Evolutionary conservation across 768 basidiomycete genomes (phyloP).

Genomic region (Pleurotus salmoneostramineus): DNA sequence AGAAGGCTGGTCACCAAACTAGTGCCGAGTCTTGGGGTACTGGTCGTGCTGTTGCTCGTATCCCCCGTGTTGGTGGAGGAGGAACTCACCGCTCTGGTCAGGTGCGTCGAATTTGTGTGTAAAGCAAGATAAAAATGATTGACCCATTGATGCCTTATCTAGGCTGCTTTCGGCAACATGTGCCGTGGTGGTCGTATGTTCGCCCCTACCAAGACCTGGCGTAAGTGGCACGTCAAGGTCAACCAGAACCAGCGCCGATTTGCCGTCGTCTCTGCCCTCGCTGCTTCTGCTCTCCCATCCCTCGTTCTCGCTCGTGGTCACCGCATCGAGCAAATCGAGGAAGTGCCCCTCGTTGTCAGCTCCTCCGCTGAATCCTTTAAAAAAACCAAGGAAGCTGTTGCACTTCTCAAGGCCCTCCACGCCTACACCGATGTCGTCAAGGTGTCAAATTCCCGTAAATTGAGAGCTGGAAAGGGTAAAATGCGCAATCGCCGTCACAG

Average conservation of each 20-base stretch:
- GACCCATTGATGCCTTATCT: constrained; percentile 7
- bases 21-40: constrained; percentile 99
- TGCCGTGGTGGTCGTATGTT: constrained; percentile 99
- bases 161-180: constrained; percentile 99
- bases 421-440: constrained; percentile 94
- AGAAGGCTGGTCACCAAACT: constrained; percentile 99
- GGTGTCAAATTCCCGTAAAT: constrained; percentile 95
- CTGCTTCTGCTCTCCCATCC: constrained; percentile 95
- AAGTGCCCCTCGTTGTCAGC: constrained; percentile 91
- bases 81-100: constrained; percentile 99
- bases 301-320: constrained; percentile 99
- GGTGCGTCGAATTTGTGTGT: constrained; percentile 36
- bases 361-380: constrained; percentile 78
- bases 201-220: constrained; percentile 98
- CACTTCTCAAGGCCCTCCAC: constrained; percentile 84
- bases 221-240: constrained; percentile 99
- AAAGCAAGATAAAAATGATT: not conserved
- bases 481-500: constrained; percentile 94
- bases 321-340: constrained; percentile 95
- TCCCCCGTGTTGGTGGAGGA: constrained; percentile 98
- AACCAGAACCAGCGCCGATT: constrained; percentile 99
- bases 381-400: constrained; percentile 97
- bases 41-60: constrained; percentile 99
- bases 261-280: constrained; percentile 95
- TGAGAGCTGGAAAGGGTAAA: constrained; percentile 97